These are phyloP conservation scores for Eucalyptus caleyi DNA, from an alignment of 345 rosid genomes.

Conservation along the genomic window DNA sequence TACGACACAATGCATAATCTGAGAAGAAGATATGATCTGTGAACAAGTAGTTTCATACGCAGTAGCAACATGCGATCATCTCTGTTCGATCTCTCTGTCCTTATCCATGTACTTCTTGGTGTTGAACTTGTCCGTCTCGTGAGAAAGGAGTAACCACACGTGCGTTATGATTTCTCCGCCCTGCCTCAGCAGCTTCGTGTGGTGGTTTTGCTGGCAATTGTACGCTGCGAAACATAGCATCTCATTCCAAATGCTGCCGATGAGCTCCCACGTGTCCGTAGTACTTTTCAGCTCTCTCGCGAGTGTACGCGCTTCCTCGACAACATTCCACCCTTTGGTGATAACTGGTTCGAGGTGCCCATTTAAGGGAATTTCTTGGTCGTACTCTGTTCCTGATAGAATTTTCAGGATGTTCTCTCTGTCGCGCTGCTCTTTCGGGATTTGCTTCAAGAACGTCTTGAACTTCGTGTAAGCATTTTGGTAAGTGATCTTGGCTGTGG, in stretches of 20 bases:
- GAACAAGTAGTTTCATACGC: neutral
- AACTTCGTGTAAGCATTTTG: neutral
- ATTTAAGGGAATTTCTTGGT: no score
- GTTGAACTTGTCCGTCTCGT: neutral
- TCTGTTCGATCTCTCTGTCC: neutral
- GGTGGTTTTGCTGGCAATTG: neutral
- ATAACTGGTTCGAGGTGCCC: neutral
- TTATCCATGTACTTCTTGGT: neutral
- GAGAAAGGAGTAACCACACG: no score
- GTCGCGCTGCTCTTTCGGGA: no score
- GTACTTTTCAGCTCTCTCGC: neutral
- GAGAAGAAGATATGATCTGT: neutral
- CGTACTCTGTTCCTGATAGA: neutral
- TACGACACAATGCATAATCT: neutral
- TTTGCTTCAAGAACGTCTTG: neutral
- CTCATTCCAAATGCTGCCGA: neutral
- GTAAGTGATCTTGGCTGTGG: neutral
- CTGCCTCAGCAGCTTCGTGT: neutral
- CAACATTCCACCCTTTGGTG: neutral
- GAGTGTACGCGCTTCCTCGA: neutral
- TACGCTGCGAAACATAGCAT: neutral
- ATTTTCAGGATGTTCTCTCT: neutral
- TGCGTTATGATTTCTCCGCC: neutral
- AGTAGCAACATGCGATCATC: neutral
- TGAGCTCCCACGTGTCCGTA: neutral